Conservation (phyloP, 1,284 basidiomycete species). For the Cerioporus squamosus region DNA sequence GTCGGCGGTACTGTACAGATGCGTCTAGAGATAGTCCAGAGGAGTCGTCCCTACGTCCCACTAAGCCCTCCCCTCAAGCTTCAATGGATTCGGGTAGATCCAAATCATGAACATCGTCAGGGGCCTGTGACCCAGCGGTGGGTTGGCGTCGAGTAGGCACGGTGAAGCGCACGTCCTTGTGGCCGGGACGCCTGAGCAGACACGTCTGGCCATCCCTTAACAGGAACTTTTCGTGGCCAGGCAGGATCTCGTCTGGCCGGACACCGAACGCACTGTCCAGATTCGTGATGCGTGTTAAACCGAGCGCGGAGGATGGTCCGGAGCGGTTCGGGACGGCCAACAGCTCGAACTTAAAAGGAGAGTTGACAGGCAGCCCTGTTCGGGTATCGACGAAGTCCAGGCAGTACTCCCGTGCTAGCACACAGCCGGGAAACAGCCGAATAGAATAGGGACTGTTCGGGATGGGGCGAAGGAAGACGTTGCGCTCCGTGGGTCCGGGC, state of each 20-base stretch:
- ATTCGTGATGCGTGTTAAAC: too few relatives aligned
- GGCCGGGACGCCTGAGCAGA: background rate
- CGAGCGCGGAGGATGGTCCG: too few relatives aligned
- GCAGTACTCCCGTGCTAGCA: background rate
- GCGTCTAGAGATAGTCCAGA: too few relatives aligned
- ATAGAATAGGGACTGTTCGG: background rate
- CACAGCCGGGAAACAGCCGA: background rate
- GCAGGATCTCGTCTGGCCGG: background rate
- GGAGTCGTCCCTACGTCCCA: too few relatives aligned
- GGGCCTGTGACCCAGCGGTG: too few relatives aligned
- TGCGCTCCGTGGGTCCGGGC: background rate
- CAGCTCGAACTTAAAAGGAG: constrained; percentile 1
- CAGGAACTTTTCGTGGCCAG: background rate
- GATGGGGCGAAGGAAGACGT: background rate
- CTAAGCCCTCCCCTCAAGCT: too few relatives aligned
- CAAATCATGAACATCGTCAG: too few relatives aligned
- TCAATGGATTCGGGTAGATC: too few relatives aligned
- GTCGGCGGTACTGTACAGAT: too few relatives aligned
- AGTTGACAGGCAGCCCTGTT: background rate
- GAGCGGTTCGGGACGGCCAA: background rate
- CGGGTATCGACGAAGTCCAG: constrained; percentile 1
- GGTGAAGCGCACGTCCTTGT: background rate
- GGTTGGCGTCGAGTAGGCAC: background rate
- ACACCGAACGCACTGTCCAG: too few relatives aligned
- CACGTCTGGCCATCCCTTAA: background rate